These are phyloP conservation scores for Candida rishiriensis DNA, from an alignment of 805 yeast genomes.

Conservation along the genomic window DNA sequence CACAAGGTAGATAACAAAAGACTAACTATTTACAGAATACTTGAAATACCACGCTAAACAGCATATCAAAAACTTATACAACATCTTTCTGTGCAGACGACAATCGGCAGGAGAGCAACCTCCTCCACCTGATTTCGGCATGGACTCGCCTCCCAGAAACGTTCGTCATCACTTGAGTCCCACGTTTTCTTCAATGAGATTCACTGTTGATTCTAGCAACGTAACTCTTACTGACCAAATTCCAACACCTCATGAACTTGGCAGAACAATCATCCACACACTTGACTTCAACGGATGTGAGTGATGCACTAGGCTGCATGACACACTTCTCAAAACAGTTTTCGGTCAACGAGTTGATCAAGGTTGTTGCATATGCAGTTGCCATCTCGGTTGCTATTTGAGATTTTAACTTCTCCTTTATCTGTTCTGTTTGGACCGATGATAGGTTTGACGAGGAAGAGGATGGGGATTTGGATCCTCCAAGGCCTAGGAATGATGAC, in stretches of 20 bases:
- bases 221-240: conserved; percentile 72
- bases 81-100: too few species aligned
- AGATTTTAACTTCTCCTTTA: conserved; percentile 60
- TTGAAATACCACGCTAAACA: too few species aligned
- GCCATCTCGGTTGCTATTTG: conserved; percentile 82
- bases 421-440: conserved; percentile 33
- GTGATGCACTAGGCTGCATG: conserved; percentile 48
- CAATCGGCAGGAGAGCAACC: too few species aligned
- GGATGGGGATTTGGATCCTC: conserved; percentile 16
- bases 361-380: conserved; percentile 83
- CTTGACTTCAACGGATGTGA: conserved; percentile 48
- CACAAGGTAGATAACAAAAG: too few species aligned
- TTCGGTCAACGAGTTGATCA: conserved; percentile 79
- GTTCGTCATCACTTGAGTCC: too few species aligned
- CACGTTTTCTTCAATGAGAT: too few species aligned
- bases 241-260: conserved; percentile 91
- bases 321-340: conserved; percentile 84
- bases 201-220: conserved; percentile 53
- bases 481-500: conserved; percentile 31
- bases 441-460: conserved; percentile 2
- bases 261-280: conserved; percentile 78
- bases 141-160: too few species aligned
- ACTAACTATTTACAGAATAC: too few species aligned
- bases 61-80: too few species aligned
- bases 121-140: too few species aligned